These are phyloP conservation scores for Dittrichia graveolens DNA, from an alignment of 129 eudicot genomes.

Conservation along the genomic window DNA sequence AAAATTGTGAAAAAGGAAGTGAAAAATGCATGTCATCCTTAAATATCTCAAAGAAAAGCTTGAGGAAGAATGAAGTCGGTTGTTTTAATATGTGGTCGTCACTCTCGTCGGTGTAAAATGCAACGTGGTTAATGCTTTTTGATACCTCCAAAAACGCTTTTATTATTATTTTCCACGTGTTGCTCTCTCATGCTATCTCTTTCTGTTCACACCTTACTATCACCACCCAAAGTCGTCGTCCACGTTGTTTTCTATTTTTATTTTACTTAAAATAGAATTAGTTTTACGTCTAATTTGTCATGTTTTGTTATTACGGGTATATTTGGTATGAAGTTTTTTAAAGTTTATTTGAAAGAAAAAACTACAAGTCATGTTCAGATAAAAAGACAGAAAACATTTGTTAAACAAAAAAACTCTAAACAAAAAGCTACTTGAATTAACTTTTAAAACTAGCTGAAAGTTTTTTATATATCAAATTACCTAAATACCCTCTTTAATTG, in stretches of 20 bases:
- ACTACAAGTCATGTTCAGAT: no score
- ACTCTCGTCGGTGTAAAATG: slow-evolving; percentile 33
- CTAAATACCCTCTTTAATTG: no score
- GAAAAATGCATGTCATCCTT: slow-evolving; percentile 19
- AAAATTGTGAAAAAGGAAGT: not conserved
- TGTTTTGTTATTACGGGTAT: no score
- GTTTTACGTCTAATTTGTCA: no score
- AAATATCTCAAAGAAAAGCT: slow-evolving; percentile 14
- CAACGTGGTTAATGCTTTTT: slow-evolving; percentile 40
- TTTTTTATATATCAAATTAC: no score
- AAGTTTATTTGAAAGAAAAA: no score
- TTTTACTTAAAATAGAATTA: not conserved
- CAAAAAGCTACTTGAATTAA: no score
- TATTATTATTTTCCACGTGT: slow-evolving; percentile 27
- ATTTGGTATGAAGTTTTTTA: no score
- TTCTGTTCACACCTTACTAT: slow-evolving; percentile 13
- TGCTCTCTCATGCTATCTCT: not conserved
- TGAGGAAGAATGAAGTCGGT: slow-evolving; percentile 11
- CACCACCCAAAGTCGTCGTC: slow-evolving; percentile 30
- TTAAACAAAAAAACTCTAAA: no score
- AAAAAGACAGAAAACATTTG: no score
- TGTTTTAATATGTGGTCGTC: not conserved
- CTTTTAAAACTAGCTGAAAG: no score
- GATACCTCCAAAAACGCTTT: slow-evolving; percentile 28
- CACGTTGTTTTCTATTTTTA: slow-evolving; percentile 20